A percentile compares a stretch with the other conserved stretches of the same genome.
phyloP scores from a whole-genome alignment of 345 rosid genomes.

The Litchi chinensis region DNA sequence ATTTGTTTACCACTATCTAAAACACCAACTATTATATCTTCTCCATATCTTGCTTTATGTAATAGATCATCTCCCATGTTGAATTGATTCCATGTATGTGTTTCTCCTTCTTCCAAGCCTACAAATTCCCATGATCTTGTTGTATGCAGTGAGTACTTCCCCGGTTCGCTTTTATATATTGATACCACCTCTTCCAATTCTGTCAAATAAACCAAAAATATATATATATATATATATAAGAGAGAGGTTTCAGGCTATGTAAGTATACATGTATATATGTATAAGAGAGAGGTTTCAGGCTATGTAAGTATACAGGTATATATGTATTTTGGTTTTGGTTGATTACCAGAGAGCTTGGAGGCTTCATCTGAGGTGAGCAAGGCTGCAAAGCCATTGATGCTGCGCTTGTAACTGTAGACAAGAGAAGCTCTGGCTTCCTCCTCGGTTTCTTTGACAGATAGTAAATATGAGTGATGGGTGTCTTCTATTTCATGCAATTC shows the following conservation, averaged over 20 bases:
- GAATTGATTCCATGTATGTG: neutral
- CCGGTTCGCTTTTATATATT: conserved; percentile 47
- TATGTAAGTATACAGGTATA: neutral
- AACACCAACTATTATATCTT: conserved; percentile 67
- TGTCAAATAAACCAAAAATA: conserved; percentile 16
- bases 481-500: conserved; percentile 60
- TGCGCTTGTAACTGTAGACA: conserved; percentile 85
- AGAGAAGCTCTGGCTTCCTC: conserved; percentile 70
- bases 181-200: conserved; percentile 68
- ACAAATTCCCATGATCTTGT: conserved; percentile 92
- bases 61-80: conserved; percentile 33
- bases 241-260: too few species aligned
- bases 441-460: conserved; percentile 56
- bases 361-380: conserved; percentile 65
- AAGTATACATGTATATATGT: too few species aligned
- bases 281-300: too few species aligned
- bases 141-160: conserved; percentile 63
- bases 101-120: conserved; percentile 48
- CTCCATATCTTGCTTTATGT: conserved; percentile 60
- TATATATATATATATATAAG: too few species aligned
- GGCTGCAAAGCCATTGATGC: conserved; percentile 88
- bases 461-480: conserved; percentile 61
- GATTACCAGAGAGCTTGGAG: conserved; percentile 56
- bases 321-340: too few species aligned
- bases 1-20: conserved; percentile 65